These are phyloP conservation scores for Magnaporthales sp. DNA, from an alignment of 2,329 filamentous ascomycete species.

Conservation along the genomic window DNA sequence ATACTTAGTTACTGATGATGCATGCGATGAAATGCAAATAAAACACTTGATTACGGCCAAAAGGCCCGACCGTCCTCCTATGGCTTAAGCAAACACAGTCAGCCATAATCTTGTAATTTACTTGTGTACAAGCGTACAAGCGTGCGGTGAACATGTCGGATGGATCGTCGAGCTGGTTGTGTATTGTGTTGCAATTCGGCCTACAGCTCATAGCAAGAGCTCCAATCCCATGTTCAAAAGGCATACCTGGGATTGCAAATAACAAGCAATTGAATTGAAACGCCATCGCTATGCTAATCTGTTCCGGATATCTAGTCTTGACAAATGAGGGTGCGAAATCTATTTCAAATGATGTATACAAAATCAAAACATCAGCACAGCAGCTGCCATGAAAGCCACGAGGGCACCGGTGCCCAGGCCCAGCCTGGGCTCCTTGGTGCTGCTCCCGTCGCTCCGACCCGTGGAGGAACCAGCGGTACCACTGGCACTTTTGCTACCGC, in stretches of 20 bases:
- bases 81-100: neutral
- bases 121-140: neutral
- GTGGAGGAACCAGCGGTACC: conserved; percentile 6
- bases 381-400: conserved; percentile 32
- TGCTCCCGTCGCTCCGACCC: conserved; percentile 7
- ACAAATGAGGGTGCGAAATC: neutral
- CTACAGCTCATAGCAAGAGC: neutral
- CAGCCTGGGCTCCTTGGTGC: conserved; percentile 15
- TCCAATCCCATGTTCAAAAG: neutral
- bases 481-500: conserved; percentile 5
- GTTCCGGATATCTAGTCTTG: neutral
- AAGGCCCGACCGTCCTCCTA: neutral
- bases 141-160: neutral
- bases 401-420: conserved; percentile 24
- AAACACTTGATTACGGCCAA: neutral
- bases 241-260: neutral
- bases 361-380: conserved; percentile 26
- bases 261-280: neutral
- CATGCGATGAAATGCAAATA: neutral
- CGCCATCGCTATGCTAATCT: conserved; percentile 1
- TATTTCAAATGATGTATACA: neutral
- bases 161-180: neutral
- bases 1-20: neutral
- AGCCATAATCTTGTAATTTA: neutral
- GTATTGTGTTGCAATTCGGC: neutral